These are phyloP conservation scores for Citrullus mucosospermus DNA, from an alignment of 306 rosid species.

Conservation along the genomic window DNA sequence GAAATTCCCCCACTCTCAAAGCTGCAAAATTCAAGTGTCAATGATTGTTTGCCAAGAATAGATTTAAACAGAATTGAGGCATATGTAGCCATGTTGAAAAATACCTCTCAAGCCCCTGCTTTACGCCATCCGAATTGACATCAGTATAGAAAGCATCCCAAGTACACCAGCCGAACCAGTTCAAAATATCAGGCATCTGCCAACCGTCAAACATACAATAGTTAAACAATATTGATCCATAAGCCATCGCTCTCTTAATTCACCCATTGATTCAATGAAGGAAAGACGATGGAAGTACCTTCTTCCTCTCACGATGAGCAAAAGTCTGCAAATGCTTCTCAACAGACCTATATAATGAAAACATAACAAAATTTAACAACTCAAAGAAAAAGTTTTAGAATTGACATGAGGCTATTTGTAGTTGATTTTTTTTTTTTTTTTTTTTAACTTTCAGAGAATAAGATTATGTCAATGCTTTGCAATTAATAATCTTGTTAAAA, in stretches of 20 bases:
- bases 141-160: slow-evolving; percentile 96
- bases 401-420: too few species aligned
- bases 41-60: background rate
- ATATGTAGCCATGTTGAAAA: background rate
- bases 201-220: background rate
- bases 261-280: background rate
- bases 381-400: too few species aligned
- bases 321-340: slow-evolving; percentile 79
- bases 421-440: too few species aligned
- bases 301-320: slow-evolving; percentile 69
- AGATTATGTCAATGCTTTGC: too few species aligned
- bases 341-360: slow-evolving; percentile 37
- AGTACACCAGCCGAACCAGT: slow-evolving; percentile 99
- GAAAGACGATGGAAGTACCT: slow-evolving; percentile 26
- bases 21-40: slow-evolving; percentile 26
- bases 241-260: background rate
- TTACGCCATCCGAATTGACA: slow-evolving; percentile 65
- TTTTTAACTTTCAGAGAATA: too few species aligned
- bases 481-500: too few species aligned
- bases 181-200: slow-evolving; percentile 87
- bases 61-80: background rate
- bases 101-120: slow-evolving; percentile 67
- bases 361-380: background rate
- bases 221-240: background rate
- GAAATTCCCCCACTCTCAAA: slow-evolving; percentile 65